Conservation (phyloP, 2,329 filamentous ascomycete species). For the Aspergillus amoenus region DNA sequence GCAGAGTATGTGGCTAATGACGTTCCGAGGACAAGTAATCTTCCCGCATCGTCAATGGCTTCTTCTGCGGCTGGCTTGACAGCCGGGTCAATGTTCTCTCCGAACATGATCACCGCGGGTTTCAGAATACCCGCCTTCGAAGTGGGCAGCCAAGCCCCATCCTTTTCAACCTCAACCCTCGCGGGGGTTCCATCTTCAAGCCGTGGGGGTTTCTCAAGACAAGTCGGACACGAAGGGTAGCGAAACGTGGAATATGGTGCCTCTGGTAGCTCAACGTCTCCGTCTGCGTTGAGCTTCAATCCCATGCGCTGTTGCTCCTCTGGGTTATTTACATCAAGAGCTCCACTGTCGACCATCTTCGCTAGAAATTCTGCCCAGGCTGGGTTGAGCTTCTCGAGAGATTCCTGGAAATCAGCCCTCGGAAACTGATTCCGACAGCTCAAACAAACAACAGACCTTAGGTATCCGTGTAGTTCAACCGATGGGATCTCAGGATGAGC, state of each 20-base stretch:
- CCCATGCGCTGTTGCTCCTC: constrained; percentile 66
- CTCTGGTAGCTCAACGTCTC: constrained; percentile 85
- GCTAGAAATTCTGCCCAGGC: constrained; percentile 76
- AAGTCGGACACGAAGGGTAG: constrained; percentile 85
- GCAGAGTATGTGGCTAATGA: constrained; percentile 94
- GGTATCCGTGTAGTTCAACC: constrained; percentile 86
- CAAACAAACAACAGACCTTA: constrained; percentile 77
- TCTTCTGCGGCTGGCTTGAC: constrained; percentile 77
- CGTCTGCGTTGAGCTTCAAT: constrained; percentile 85
- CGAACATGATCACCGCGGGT: constrained; percentile 94
- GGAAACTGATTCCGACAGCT: constrained; percentile 72
- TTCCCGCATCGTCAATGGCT: constrained; percentile 73
- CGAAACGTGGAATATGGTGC: constrained; percentile 87
- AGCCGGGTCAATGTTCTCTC: constrained; percentile 71
- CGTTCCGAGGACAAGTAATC: constrained; percentile 78
- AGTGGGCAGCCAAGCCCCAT: constrained; percentile 72
- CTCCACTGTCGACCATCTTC: constrained; percentile 70
- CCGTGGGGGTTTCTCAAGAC: constrained; percentile 63
- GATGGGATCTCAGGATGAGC: constrained; percentile 75
- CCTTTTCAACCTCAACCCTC: constrained; percentile 68
- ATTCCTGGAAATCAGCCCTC: constrained; percentile 71
- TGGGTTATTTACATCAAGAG: constrained; percentile 74
- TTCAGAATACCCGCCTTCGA: constrained; percentile 80
- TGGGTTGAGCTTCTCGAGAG: constrained; percentile 77
- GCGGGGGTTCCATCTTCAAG: constrained; percentile 56